Conservation (phyloP, 768 basidiomycete genomes). For the Boletus subparvulus region DNA sequence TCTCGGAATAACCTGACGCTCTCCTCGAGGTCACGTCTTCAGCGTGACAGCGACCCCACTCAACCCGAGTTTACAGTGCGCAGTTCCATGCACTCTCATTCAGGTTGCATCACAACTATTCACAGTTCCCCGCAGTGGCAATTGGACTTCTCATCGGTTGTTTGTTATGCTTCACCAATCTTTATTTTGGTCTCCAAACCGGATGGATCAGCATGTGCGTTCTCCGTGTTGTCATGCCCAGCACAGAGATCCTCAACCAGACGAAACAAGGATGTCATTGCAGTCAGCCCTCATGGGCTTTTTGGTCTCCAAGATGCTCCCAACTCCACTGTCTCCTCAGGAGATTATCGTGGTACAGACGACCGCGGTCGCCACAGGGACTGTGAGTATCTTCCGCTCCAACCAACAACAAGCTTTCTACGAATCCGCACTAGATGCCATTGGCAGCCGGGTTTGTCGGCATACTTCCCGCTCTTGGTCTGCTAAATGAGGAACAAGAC, state of each 20-base stretch:
- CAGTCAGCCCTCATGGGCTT: slow-evolving; percentile 94
- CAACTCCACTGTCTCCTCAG: slow-evolving; percentile 77
- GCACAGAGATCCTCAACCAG: neutral
- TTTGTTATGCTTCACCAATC: slow-evolving; percentile 88
- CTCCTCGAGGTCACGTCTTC: slow-evolving; percentile 6
- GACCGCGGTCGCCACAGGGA: slow-evolving; percentile 92
- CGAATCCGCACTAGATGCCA: slow-evolving; percentile 54
- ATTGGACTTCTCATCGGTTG: slow-evolving; percentile 84
- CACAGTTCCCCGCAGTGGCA: slow-evolving; percentile 55
- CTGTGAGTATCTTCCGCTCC: slow-evolving; percentile 29
- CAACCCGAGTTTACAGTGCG: slow-evolving; percentile 34
- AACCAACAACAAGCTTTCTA: neutral
- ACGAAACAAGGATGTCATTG: slow-evolving; percentile 79
- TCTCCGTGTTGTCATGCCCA: neutral
- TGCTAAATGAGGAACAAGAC: slow-evolving; percentile 74
- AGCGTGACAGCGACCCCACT: neutral
- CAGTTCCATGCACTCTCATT: neutral
- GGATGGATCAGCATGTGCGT: slow-evolving; percentile 87
- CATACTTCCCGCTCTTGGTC: slow-evolving; percentile 84
- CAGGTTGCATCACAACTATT: neutral
- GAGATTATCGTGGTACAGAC: slow-evolving; percentile 95
- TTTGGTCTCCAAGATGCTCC: slow-evolving; percentile 73
- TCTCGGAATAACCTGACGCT: neutral
- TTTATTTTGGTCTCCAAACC: slow-evolving; percentile 84
- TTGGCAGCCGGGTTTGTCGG: slow-evolving; percentile 88